Conservation (phyloP, 352 stramenopile species). For the Globisporangium nagaii region DNA sequence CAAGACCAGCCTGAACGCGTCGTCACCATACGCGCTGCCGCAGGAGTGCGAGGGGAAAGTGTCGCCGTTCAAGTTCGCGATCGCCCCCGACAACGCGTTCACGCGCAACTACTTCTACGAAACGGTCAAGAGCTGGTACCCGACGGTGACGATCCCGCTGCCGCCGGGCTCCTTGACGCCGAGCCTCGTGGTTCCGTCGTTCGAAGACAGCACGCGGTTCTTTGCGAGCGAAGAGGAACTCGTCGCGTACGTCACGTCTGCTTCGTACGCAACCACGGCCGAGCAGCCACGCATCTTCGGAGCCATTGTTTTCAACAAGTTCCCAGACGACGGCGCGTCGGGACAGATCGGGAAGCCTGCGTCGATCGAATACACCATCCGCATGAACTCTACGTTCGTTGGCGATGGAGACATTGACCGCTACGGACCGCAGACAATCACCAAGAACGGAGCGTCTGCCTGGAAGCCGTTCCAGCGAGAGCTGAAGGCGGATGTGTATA, state of each 20-base stretch:
- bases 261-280: constrained; percentile 19
- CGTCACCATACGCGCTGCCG: constrained; percentile 19
- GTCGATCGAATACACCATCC: constrained; percentile 34
- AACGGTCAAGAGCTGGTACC: constrained; percentile 25
- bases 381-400: constrained; percentile 34
- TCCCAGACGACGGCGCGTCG: constrained; percentile 11
- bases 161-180: neutral
- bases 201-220: constrained; percentile 35
- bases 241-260: constrained; percentile 27
- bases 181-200: constrained; percentile 25
- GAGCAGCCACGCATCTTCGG: constrained; percentile 29
- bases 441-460: constrained; percentile 6
- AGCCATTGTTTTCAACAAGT: constrained; percentile 39
- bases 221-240: constrained; percentile 23
- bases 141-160: constrained; percentile 13
- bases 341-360: constrained; percentile 13
- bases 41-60: constrained; percentile 12
- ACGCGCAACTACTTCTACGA: constrained; percentile 31
- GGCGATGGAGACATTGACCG: constrained; percentile 1
- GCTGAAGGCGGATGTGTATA: constrained; percentile 16
- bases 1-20: constrained; percentile 12
- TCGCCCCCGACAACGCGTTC: constrained; percentile 29
- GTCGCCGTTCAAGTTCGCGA: constrained; percentile 28
- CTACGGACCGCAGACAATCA: constrained; percentile 27
- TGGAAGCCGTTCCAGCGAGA: constrained; percentile 19